These are phyloP conservation scores for Dorcoceras hygrometricum DNA, from an alignment of 257 asterid species.

Conservation along the genomic window DNA sequence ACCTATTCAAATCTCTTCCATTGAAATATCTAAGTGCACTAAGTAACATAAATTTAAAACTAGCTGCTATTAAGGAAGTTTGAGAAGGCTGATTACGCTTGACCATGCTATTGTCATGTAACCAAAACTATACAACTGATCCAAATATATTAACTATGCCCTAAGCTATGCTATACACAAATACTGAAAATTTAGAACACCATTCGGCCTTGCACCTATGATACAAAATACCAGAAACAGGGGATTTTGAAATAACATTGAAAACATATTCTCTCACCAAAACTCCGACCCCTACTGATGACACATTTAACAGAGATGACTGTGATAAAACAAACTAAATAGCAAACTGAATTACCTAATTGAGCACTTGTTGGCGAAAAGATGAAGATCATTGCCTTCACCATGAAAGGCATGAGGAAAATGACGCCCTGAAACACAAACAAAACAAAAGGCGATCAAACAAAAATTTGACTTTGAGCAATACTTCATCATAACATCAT, in stretches of 20 bases:
- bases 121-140: conserved; percentile 16
- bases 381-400: conserved; percentile 27
- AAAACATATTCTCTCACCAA: conserved; percentile 10
- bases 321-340: background rate
- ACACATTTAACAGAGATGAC: conserved; percentile 18
- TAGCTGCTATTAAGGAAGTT: conserved; percentile 17
- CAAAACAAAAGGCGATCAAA: conserved; percentile 19
- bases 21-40: conserved; percentile 4
- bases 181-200: background rate
- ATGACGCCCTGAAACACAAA: conserved; percentile 38
- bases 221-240: conserved; percentile 15
- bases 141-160: background rate
- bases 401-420: conserved; percentile 25
- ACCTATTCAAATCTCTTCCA: background rate
- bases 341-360: conserved; percentile 42
- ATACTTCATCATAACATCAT: conserved; percentile 6
- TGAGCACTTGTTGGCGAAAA: conserved; percentile 26
- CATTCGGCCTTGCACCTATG: conserved; percentile 6
- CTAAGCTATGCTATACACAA: background rate
- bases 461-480: conserved; percentile 5
- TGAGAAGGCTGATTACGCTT: conserved; percentile 13
- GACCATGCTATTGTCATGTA: conserved; percentile 2
- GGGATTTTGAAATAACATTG: background rate
- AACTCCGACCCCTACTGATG: conserved; percentile 8
- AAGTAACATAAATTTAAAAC: conserved; percentile 12